Base-by-base conservation (phyloP, 2,329 filamentous ascomycete species). In the Colletotrichum lindemuthianum region DNA sequence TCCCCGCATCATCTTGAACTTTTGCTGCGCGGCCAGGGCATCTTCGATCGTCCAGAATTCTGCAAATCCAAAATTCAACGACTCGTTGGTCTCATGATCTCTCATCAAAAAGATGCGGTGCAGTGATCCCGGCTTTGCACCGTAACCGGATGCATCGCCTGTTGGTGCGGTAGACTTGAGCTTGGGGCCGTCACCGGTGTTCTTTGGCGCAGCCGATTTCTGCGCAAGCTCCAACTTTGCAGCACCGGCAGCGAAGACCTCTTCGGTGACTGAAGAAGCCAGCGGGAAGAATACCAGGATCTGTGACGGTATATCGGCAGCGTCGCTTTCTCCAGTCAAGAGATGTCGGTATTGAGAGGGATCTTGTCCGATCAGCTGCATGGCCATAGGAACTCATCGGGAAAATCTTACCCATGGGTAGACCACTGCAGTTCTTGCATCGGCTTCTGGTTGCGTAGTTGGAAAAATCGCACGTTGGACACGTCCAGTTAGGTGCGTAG, bases 31-130 rank as follows among this genome's bases (percentile, higher is more conserved):
- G 24, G 88, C 90, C 74, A 89, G 85, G 2, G 92, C 91, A 74
- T 96, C 92, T 73, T 91, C 88, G 15, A 92, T 81, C 0, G 87
- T 90, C 70, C 87, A 89, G 73, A 94, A 96, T 75, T 96, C 92
- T 1, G 89, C 92, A 76, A 96, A 96, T 0, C 92, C 92, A 70
- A 92, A 96, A 69, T 89, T 87, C 83, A 91, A 92, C 55, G 90
- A 92, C 65, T 92, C 89, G 59, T 92, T 86, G 4, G 84, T 90
- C 65, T 82, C 83, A 48, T 88, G 84, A 72, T 95, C 91, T 59
- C 92, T 87, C 71, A 96, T 89, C 33, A 96, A 79, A 66, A 96
- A 86, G 2, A 96, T 88, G 55, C 92, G 88, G 66, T 90, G 87
- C 8, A 96, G 79, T n/a, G 91, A 92, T 16, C 89, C 88, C 37